Conservation (phyloP, 2,329 filamentous ascomycete genomes). For the Ceratocystis diversiconidia region DNA sequence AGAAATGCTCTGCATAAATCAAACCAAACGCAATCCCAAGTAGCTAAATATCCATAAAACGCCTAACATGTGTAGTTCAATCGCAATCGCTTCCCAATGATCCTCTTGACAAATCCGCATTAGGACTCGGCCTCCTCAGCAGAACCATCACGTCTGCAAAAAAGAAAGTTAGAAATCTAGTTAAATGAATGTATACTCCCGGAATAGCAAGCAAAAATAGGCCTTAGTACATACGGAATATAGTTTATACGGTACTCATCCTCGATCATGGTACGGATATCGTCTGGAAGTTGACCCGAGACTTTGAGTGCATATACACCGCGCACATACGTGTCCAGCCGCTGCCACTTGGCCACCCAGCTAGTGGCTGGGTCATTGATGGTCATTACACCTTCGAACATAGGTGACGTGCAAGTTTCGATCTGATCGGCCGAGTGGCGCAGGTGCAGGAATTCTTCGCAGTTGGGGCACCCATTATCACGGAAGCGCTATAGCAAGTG, state of each 20-base stretch:
- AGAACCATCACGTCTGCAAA: constrained; percentile 42
- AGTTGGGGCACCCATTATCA: constrained; percentile 85
- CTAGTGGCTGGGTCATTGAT: constrained; percentile 68
- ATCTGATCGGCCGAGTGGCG: constrained; percentile 65
- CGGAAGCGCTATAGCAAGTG: constrained; percentile 56
- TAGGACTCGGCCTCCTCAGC: constrained; percentile 35
- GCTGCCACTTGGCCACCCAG: constrained; percentile 96
- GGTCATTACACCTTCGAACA: constrained; percentile 85
- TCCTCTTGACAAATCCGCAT: constrained; percentile 19
- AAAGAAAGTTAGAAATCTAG: neutral
- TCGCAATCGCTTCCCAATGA: neutral
- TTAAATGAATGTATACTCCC: neutral
- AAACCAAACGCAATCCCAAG: constrained; percentile 3
- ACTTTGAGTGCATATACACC: constrained; percentile 95
- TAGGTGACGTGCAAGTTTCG: constrained; percentile 84
- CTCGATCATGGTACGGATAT: constrained; percentile 45
- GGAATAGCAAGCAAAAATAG: constrained; percentile 29
- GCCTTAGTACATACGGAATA: constrained; percentile 43
- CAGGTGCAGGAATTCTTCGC: constrained; percentile 81
- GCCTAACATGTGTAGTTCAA: neutral
- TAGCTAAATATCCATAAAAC: constrained; percentile 5
- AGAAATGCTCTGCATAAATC: constrained; percentile 6
- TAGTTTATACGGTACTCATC: constrained; percentile 51
- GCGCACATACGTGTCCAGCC: constrained; percentile 71
- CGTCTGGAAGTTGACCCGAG: constrained; percentile 60